Percentiles rank a stretch among this genome's conserved stretches.
Conservation (phyloP, 768 basidiomycete species). For the Dictyophora rubrovolvata region DNA sequence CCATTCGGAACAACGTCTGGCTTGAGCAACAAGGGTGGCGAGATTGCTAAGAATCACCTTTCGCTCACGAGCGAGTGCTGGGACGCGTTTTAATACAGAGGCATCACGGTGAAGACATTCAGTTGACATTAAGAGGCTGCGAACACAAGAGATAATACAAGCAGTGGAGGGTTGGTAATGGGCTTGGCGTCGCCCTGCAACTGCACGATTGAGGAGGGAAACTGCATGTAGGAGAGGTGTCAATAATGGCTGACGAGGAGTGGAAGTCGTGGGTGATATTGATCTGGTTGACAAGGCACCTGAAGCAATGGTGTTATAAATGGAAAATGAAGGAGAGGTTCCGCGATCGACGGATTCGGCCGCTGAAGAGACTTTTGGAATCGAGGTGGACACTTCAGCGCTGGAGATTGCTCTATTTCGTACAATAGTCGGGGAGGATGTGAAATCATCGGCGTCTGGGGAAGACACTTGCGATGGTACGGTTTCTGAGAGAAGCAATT, state of each 20-base stretch:
- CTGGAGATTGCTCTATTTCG: neutral
- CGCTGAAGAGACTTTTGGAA: neutral
- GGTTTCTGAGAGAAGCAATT: neutral
- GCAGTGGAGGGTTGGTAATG: slow-evolving; percentile 95
- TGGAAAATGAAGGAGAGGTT: slow-evolving; percentile 3
- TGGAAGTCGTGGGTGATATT: slow-evolving; percentile 3
- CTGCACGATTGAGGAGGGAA: slow-evolving; percentile 77
- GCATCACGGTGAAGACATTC: slow-evolving; percentile 82
- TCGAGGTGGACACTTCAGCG: neutral
- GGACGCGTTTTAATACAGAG: slow-evolving; percentile 52
- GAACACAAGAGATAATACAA: slow-evolving; percentile 88
- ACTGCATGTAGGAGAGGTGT: slow-evolving; percentile 77
- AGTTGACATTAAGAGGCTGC: slow-evolving; percentile 72
- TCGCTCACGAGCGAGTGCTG: slow-evolving; percentile 63
- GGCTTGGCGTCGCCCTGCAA: slow-evolving; percentile 58
- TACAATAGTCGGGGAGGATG: neutral
- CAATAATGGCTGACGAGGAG: slow-evolving; percentile 60
- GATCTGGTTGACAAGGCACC: neutral
- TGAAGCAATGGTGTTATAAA: slow-evolving; percentile 3
- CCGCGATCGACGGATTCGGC: neutral
- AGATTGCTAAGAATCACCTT: slow-evolving; percentile 75
- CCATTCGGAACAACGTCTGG: slow-evolving; percentile 22
- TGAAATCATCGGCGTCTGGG: neutral
- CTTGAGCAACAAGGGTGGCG: slow-evolving; percentile 71
- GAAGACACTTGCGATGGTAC: neutral